Evolutionary conservation across 768 basidiomycete genomes (phyloP), one percentile per base, ranked within the genome.

Genomic region (Lyophyllum decastes): DNA sequence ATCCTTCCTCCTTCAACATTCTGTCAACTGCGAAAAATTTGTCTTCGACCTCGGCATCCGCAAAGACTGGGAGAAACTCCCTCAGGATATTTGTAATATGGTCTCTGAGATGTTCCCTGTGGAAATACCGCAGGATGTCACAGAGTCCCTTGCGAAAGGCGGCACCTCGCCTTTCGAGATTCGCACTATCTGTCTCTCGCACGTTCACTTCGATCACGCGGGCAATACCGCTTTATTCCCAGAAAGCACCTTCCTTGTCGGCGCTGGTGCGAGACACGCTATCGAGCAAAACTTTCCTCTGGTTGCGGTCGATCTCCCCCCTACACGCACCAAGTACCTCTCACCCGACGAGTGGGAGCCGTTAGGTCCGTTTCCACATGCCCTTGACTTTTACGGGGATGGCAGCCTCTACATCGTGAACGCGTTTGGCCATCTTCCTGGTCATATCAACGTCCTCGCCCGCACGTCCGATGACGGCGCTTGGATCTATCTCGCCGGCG

Each of bases 11-110:
- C 66, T 86, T 38, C 74, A 71, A 11, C 85, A 87, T 61, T 80
- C 82, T 1, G 56, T 60, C 17, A 75, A 66, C 1, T 66, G 70
- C 2, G 64, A 70, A 12, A 77, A 72, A 27, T 64, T 83, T 38
- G 58, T 85, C 0, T 86, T 87, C 59, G 87, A 87, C 57, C 76
- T 87, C 19, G 85, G 85, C 9, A 72, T 81, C 9, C 78, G 83
- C 25, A 73, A 75, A 43, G 79, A 86, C 59, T 70, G 73, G 63
- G 71, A 78, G 21, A 76, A 69, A 4, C 77, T 72, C 51, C 74
- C 81, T 0, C 78, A 78, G 0, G 63, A 54, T 0, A 57, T 68
- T 44, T 67, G 69, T 34, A 58, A 72, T 45, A 63, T 61, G 64
- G 66, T 77, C 49, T 64, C 68, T 40, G 48, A 51, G 12, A 46